Conservation (phyloP, 345 rosid species). For the Linum trigynum region DNA sequence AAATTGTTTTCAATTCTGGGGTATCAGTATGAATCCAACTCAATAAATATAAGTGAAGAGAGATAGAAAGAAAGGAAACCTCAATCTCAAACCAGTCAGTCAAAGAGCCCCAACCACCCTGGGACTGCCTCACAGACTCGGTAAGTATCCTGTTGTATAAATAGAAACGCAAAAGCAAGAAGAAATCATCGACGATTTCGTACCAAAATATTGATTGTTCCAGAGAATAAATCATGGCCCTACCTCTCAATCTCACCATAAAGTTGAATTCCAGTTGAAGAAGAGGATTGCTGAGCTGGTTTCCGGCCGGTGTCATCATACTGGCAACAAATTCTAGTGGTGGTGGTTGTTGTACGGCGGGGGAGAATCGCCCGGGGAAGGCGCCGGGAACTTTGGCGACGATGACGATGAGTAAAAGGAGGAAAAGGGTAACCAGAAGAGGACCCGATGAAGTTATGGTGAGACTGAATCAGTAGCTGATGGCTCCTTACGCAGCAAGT, state of each 20-base stretch:
- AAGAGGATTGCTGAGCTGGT: constrained; percentile 36
- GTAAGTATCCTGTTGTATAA: constrained; percentile 51
- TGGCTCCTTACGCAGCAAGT: neutral
- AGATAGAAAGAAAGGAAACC: constrained; percentile 28
- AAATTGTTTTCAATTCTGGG: too few relatives aligned
- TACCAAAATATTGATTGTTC: too few relatives aligned
- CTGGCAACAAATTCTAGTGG: constrained; percentile 27
- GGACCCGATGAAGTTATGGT: too few relatives aligned
- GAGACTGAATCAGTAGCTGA: neutral
- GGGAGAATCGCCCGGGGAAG: neutral
- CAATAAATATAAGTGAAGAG: neutral
- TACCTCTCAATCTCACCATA: constrained; percentile 91
- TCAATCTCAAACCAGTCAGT: constrained; percentile 74
- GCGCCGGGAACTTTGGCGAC: neutral
- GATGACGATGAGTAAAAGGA: neutral
- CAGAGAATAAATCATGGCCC: neutral
- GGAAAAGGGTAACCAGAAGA: neutral
- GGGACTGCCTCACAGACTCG: constrained; percentile 73
- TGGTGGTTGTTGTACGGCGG: neutral
- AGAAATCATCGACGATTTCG: neutral
- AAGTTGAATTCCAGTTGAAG: constrained; percentile 36
- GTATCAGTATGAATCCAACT: too few relatives aligned
- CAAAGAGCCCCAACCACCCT: constrained; percentile 48
- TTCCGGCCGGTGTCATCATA: constrained; percentile 25
- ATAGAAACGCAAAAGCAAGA: neutral